phyloP scores from a whole-genome alignment of 352 stramenopile species.

The Saprolegnia diclina region DNA sequence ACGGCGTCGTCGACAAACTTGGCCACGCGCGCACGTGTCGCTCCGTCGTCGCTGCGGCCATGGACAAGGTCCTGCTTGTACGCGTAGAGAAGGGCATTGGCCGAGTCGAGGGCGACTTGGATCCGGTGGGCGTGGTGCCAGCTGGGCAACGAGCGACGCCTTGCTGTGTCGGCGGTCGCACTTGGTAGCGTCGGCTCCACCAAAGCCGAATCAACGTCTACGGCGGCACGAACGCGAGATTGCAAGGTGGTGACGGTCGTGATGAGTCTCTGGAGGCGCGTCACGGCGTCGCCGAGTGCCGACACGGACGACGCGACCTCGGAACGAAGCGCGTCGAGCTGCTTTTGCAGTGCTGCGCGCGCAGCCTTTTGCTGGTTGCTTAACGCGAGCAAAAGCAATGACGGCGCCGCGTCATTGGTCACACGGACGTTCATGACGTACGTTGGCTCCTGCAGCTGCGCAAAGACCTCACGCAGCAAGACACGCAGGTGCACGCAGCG shows the following conservation, averaged over 20 bases:
- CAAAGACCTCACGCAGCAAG: neutral
- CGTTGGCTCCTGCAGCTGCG: neutral
- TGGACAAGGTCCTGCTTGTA: neutral
- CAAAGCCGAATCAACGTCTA: no score
- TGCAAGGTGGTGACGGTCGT: no score
- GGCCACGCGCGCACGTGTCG: neutral
- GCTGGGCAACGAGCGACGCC: neutral
- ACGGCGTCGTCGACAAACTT: neutral
- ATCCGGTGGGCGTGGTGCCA: neutral
- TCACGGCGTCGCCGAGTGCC: no score
- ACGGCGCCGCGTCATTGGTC: neutral
- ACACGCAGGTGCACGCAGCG: slow-evolving; percentile 1
- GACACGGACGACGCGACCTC: neutral
- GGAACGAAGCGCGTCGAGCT: neutral
- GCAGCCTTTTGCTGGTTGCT: slow-evolving; percentile 10
- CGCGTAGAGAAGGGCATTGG: slow-evolving; percentile 11
- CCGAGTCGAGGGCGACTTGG: neutral
- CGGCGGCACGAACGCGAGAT: no score
- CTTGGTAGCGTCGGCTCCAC: no score
- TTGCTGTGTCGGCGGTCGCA: neutral
- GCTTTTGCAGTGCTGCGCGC: neutral
- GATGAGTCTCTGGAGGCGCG: no score
- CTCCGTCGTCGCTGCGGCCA: neutral
- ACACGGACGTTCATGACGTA: neutral
- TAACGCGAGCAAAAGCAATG: slow-evolving; percentile 9